These are phyloP conservation scores for Capsicum pubescens DNA, from an alignment of 257 asterid species.

Conservation along the genomic window DNA sequence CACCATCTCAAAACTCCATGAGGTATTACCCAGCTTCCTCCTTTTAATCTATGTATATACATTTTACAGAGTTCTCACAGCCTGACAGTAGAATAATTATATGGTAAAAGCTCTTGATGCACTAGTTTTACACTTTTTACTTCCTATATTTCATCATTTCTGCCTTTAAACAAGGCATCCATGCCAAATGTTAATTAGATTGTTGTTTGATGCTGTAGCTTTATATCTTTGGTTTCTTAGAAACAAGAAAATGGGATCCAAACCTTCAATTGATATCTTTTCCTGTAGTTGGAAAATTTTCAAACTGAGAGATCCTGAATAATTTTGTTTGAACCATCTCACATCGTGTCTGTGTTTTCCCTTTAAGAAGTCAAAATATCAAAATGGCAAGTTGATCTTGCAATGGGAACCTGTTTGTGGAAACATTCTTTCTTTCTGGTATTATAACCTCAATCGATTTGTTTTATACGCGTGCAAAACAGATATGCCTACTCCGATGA, in stretches of 20 bases:
- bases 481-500: conserved; percentile 95
- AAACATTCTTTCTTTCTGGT: neutral
- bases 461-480: neutral
- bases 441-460: neutral
- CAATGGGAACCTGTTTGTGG: neutral
- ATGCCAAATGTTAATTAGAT: neutral
- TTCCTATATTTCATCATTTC: neutral
- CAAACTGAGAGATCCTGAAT: neutral
- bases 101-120: neutral
- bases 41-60: neutral
- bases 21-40: conserved; percentile 49
- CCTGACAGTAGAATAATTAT: neutral
- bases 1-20: conserved; percentile 91
- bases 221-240: neutral
- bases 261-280: neutral
- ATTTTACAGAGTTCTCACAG: conserved; percentile 7
- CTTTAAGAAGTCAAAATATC: neutral
- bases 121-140: neutral
- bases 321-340: conserved; percentile 5
- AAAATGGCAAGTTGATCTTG: neutral
- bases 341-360: neutral
- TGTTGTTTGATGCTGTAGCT: neutral
- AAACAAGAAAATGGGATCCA: conserved; percentile 7
- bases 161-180: neutral
- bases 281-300: neutral